Evolutionary conservation across 2,329 filamentous ascomycete species (phyloP), one percentile per base, ranked within the genome.

Genomic region (Neopestalotiopsis sp.): DNA sequence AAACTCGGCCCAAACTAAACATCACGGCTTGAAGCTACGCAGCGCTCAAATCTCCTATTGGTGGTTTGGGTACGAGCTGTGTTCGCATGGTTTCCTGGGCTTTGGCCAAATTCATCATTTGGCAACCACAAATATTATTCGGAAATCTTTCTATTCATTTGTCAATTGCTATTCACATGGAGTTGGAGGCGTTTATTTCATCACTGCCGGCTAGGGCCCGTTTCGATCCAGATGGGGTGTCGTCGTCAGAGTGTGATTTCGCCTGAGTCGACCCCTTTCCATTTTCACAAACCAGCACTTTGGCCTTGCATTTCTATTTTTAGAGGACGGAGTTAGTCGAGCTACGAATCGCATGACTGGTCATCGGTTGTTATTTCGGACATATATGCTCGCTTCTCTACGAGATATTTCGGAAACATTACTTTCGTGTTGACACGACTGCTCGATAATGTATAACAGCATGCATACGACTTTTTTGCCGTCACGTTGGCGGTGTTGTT

Each of bases 1-100:
- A 88, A 88, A 63, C 68, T 79, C 38, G 74, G 75, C 52, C 71
- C 76, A 12, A 2, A 68, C 70, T 12, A 64, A 61, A 65, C 24
- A 30, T n/a, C 13, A 28, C 12, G 20, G 57, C 24, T 7, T 9
- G 5, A 28, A 14, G 10, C 57, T 6, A 59, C 10, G 14, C 12
- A 14, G 6, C 20, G 57, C 14, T 3, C 45, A 52, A n/a, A 20
- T 9, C 7, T 24, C 4, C 45, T 20, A 74, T 72, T 62, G 66
- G 69, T 14, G 34, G 68, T n/a, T 40, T 64, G 34, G 49, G 61
- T 38, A 66, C 64, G 64, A 65, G 56, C 68, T 64, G 58, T 45
- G 32, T 14, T 32, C 57, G 30, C 14, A 13, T 67, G 71, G 66
- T 56, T 56, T 66, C 65, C 63, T 34, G 62, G 32, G 30, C n/a